Evolutionary conservation across 352 stramenopile species (phyloP).

Genomic region (Blastocystis sp.): DNA sequence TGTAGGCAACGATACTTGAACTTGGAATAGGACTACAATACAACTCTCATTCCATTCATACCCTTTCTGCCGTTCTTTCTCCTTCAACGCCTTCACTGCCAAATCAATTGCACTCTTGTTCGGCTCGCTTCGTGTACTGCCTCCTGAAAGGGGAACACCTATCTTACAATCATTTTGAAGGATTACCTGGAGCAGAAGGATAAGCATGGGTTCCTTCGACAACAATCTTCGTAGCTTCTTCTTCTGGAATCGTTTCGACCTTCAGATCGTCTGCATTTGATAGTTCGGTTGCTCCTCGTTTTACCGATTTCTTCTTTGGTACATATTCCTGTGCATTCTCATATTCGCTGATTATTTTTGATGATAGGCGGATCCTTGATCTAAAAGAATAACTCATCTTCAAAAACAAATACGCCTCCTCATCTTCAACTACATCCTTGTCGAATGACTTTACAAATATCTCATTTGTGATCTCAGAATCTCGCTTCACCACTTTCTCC

Average conservation of each 20-base stretch:
- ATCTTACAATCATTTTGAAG: not conserved
- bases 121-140: not conserved
- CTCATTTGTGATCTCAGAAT: conserved; percentile 16
- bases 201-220: conserved; percentile 33
- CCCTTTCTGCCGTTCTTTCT: conserved; percentile 10
- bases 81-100: conserved; percentile 32
- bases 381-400: not conserved
- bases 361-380: not conserved
- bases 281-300: not conserved
- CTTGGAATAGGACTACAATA: not conserved
- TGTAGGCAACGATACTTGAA: conserved; percentile 7
- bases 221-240: conserved; percentile 43
- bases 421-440: conserved; percentile 39
- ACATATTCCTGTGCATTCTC: conserved; percentile 18
- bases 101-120: conserved; percentile 39
- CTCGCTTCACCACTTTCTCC: not conserved
- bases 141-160: conserved; percentile 33
- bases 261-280: conserved; percentile 12
- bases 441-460: conserved; percentile 36
- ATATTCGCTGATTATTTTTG: conserved; percentile 44
- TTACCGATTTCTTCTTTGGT: not conserved
- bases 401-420: not conserved
- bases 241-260: conserved; percentile 34
- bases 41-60: not conserved
- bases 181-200: conserved; percentile 19